A percentile compares a stretch with the other conserved stretches of the same genome.
phyloP scores from a whole-genome alignment of 139 green algal species.

The Chlamydomonas applanata region DNA sequence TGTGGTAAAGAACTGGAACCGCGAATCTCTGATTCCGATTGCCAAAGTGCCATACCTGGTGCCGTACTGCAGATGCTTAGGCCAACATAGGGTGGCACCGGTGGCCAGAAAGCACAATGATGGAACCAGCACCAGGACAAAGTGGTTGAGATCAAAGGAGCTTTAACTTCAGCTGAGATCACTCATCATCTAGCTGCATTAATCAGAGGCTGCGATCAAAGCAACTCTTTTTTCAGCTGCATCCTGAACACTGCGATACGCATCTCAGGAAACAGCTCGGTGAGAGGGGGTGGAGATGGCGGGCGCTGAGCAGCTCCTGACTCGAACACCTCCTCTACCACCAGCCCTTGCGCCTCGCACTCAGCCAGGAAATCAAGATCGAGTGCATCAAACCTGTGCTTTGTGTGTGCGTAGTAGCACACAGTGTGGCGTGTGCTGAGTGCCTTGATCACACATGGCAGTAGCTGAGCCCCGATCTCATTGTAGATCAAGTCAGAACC shows the following conservation, averaged over 20 bases:
- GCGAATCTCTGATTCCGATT: too few species aligned
- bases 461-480: conserved; percentile 3
- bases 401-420: conserved; percentile 36
- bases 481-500: conserved; percentile 42
- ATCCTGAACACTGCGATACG: conserved; percentile 13
- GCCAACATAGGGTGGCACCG: too few species aligned
- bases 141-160: too few species aligned
- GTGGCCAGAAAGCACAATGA: too few species aligned
- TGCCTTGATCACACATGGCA: conserved; percentile 16
- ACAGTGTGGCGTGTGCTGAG: conserved; percentile 7
- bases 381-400: conserved; percentile 28
- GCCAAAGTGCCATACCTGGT: too few species aligned
- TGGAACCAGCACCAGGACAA: too few species aligned
- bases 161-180: too few species aligned
- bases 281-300: conserved; percentile 31
- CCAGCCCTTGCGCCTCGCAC: not conserved
- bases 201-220: too few species aligned
- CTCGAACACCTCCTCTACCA: conserved; percentile 23
- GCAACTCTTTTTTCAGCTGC: too few species aligned
- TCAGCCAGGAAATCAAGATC: conserved; percentile 18
- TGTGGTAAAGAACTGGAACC: too few species aligned
- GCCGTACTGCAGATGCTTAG: too few species aligned
- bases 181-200: too few species aligned
- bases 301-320: conserved; percentile 1
- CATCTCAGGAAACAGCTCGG: conserved; percentile 31